Evolutionary conservation across 768 basidiomycete species (phyloP), one percentile per base, ranked within the genome.

Genomic region (Leccinum olivaceopallidum): DNA sequence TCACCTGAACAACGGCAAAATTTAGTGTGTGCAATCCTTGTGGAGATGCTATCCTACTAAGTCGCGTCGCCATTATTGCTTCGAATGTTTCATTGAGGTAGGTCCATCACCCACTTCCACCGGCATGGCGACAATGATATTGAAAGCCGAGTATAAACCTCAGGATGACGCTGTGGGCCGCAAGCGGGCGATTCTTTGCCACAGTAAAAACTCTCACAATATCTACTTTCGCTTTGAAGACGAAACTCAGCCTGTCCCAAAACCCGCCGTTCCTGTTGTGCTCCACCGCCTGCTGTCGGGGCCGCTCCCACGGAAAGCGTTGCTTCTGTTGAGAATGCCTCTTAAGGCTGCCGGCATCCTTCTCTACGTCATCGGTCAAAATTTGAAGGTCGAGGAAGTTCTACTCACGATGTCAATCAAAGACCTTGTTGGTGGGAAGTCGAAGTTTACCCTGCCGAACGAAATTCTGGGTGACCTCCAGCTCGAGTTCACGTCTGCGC

Each of bases 151-250:
- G 75, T 98, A 95, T 75, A 96, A 98, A 77, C 79, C 83, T 2
- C 80, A 85, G 65, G 97, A 99, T 67, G 92, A 94, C 65, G 92
- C 95, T 6, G 79, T 89, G 62, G 87, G 87, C 68, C 88, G 83
- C 65, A 84, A 81, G 20, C 88, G 97, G 60, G 79, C 81, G 14
- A 94, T 99, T 67, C 85, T 92, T 60, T 98, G 96, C 74, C 91
- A 94, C 67, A 87, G 96, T 42, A 99, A 98, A 84, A 88, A 99
- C 73, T 82, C 81, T 66, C 96, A 95, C 76, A 96, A 98, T 73
- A 94, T 98, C 42, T 98, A 98, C 77, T 99, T 98, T 74, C 89
- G 92, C 70, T 95, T 93, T 75, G 96, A 98, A 73, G 96, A 98
- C 64, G 94, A 92, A 66, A 77, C 72, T 12, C 73, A 78, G 3